Percentiles rank a stretch among this genome's conserved stretches.
phyloP scores from a whole-genome alignment of 2,329 filamentous ascomycete species.

The Fusarium graminum region DNA sequence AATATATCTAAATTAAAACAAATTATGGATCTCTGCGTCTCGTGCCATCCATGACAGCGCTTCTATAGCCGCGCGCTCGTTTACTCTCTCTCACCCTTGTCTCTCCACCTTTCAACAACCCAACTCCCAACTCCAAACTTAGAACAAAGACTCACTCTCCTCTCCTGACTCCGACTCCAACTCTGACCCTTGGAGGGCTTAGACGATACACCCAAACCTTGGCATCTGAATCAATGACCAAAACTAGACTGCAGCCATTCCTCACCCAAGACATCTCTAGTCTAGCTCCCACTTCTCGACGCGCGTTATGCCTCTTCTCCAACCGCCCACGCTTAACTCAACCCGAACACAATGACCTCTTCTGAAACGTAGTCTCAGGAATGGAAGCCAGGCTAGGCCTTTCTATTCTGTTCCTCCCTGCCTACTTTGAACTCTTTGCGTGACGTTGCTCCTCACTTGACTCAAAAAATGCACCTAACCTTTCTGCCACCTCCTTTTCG shows the following conservation, averaged over 20 bases:
- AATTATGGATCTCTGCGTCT: not conserved
- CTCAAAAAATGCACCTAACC: not conserved
- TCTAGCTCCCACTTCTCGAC: constrained; percentile 19
- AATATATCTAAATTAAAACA: not conserved
- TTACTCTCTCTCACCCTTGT: not conserved
- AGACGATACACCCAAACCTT: not conserved
- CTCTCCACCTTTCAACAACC: not conserved
- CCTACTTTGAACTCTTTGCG: constrained; percentile 14
- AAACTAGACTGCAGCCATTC: constrained; percentile 31
- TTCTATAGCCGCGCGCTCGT: constrained; percentile 33
- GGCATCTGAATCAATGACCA: constrained; percentile 5
- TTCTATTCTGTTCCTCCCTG: constrained; percentile 13
- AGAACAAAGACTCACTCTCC: not conserved
- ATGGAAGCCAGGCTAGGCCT: constrained; percentile 26
- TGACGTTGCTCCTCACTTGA: not conserved
- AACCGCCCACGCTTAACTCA: not conserved
- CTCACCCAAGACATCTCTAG: constrained; percentile 29
- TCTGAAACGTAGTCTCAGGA: constrained; percentile 39
- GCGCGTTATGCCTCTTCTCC: constrained; percentile 28
- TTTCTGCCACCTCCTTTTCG: constrained; percentile 32
- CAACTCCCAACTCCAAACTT: not conserved
- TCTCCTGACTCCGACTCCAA: no score
- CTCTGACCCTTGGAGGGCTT: no score
- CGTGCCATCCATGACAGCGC: constrained; percentile 9
- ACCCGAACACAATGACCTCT: constrained; percentile 17